Evolutionary conservation across 2,329 filamentous ascomycete genomes (phyloP).

Genomic region (Teratosphaeria zuluensis): DNA sequence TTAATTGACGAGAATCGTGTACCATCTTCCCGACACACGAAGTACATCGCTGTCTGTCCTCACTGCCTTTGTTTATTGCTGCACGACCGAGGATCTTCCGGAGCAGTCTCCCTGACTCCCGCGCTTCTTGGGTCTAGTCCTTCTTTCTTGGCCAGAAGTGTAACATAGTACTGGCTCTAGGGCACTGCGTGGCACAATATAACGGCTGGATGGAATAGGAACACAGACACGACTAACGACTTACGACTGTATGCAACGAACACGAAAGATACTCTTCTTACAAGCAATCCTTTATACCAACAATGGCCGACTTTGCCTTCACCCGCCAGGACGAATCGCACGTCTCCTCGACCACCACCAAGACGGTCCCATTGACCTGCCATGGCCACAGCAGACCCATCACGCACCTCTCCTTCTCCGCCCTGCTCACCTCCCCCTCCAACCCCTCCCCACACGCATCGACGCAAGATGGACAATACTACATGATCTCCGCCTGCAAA

Average conservation of each 20-base stretch:
- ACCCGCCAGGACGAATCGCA: slow-evolving; percentile 21
- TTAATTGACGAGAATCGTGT: no score
- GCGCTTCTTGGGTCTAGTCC: not conserved
- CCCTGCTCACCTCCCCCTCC: slow-evolving; percentile 44
- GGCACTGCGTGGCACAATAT: not conserved
- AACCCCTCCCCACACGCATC: slow-evolving; percentile 6
- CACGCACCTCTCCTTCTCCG: slow-evolving; percentile 83
- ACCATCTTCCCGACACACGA: no score
- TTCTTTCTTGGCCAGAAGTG: not conserved
- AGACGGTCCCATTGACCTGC: slow-evolving; percentile 81
- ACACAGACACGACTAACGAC: slow-evolving; percentile 7
- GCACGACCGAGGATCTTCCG: not conserved
- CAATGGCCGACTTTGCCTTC: slow-evolving; percentile 27
- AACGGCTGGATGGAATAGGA: not conserved
- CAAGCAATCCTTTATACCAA: not conserved
- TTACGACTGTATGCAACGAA: slow-evolving; percentile 8
- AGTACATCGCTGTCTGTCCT: no score
- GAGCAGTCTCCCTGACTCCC: not conserved
- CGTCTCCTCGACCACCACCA: slow-evolving; percentile 26
- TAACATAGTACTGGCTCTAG: not conserved
- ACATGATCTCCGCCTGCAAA: slow-evolving; percentile 71
- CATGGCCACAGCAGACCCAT: slow-evolving; percentile 90
- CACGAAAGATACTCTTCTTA: not conserved
- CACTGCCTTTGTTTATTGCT: not conserved
- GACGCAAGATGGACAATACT: slow-evolving; percentile 45